phyloP scores from a whole-genome alignment of 768 basidiomycete species.

The Tylopilus rubrobrunneus region DNA sequence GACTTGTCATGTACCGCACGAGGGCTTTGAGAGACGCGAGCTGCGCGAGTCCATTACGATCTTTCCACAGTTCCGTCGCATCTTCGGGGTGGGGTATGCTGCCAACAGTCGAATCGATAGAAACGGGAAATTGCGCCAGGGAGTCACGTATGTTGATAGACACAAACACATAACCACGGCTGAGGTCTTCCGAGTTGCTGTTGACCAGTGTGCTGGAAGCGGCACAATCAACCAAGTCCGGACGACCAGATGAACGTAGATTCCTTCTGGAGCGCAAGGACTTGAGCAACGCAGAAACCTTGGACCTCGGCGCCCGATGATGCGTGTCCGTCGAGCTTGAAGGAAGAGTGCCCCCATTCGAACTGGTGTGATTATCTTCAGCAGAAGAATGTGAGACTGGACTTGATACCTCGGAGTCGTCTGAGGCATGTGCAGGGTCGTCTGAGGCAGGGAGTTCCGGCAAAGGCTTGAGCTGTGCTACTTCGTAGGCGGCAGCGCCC shows the following conservation, averaged over 20 bases:
- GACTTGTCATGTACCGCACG: slow-evolving; percentile 44
- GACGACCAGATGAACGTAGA: slow-evolving; percentile 3
- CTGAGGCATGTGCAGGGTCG: background rate
- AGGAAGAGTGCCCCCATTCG: background rate
- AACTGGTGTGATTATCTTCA: background rate
- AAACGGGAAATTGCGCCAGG: slow-evolving; percentile 27
- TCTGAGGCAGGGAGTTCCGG: slow-evolving; percentile 18
- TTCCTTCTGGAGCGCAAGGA: slow-evolving; percentile 11
- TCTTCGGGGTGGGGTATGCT: slow-evolving; percentile 32
- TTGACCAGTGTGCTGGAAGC: slow-evolving; percentile 22
- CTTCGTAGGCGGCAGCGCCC: slow-evolving; percentile 26
- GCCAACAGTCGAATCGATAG: slow-evolving; percentile 23
- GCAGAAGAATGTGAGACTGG: slow-evolving; percentile 5
- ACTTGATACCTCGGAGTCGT: background rate
- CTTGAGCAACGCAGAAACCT: slow-evolving; percentile 14
- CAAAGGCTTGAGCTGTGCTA: slow-evolving; percentile 26
- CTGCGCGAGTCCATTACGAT: slow-evolving; percentile 25
- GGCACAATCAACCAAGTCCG: slow-evolving; percentile 5
- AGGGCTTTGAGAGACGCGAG: slow-evolving; percentile 40
- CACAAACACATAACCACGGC: slow-evolving; percentile 21
- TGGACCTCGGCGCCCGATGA: slow-evolving; percentile 6
- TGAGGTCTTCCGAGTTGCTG: slow-evolving; percentile 12
- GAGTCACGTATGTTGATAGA: slow-evolving; percentile 26
- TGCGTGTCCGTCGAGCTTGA: slow-evolving; percentile 4
- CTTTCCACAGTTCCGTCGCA: slow-evolving; percentile 26